Evolutionary conservation across 1,284 basidiomycete species (phyloP).

Genomic region (Leccinum pachyderme): DNA sequence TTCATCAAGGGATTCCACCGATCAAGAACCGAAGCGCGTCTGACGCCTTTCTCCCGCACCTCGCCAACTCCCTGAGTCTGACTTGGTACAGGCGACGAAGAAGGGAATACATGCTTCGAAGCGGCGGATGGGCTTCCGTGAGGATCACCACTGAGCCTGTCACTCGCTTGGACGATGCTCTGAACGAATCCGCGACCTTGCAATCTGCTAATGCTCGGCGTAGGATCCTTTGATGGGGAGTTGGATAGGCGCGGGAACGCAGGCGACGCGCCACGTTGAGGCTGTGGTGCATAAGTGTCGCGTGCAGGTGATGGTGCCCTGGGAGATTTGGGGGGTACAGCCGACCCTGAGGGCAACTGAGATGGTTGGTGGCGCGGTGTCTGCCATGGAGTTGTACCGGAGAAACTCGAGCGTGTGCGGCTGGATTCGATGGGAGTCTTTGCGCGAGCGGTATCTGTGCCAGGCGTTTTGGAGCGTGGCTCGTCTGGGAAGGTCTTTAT

Average conservation of each 20-base stretch:
- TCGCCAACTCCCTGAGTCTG: conserved; percentile 28
- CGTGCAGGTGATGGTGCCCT: conserved; percentile 47
- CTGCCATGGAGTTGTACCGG: conserved; percentile 24
- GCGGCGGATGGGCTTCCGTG: conserved; percentile 23
- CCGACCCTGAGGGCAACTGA: conserved; percentile 25
- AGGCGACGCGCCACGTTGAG: conserved; percentile 47
- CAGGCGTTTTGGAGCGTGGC: conserved; percentile 20
- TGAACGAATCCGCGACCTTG: conserved; percentile 82
- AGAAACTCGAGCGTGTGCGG: conserved; percentile 12
- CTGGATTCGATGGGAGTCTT: conserved; percentile 23
- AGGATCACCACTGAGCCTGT: conserved; percentile 43
- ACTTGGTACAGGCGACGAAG: conserved; percentile 35
- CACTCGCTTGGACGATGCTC: conserved; percentile 69
- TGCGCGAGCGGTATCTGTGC: conserved; percentile 13
- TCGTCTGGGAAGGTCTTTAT: conserved; percentile 19
- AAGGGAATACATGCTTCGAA: conserved; percentile 24
- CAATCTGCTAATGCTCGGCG: conserved; percentile 76
- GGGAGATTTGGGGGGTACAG: conserved; percentile 26
- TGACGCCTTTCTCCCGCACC: conserved; percentile 32
- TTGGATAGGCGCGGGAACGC: conserved; percentile 55
- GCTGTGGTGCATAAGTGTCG: conserved; percentile 49
- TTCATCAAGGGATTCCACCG: conserved; percentile 54
- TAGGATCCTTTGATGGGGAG: conserved; percentile 58
- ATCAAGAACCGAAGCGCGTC: conserved; percentile 59
- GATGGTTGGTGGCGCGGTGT: conserved; percentile 26